A percentile compares a stretch with the other conserved stretches of the same genome.
These are phyloP conservation scores for Hygrophoropsis aurantiaca DNA, from an alignment of 768 basidiomycete genomes.

Conservation along the genomic window DNA sequence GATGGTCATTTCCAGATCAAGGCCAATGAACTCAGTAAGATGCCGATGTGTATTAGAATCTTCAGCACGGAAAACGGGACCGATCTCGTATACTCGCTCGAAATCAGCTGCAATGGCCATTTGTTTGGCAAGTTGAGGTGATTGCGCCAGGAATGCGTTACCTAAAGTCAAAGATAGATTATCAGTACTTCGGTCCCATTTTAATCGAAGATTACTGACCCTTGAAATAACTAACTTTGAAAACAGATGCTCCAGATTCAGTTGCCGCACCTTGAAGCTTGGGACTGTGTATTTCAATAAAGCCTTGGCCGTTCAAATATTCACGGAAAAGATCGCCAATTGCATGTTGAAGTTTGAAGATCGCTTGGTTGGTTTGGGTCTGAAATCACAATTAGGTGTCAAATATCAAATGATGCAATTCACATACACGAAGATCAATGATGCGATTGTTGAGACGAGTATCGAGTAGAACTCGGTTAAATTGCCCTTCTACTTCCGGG, in stretches of 20 bases:
- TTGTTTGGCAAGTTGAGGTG: constrained; percentile 96
- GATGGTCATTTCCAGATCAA: constrained; percentile 98
- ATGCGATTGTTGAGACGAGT: constrained; percentile 94
- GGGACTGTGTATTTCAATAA: constrained; percentile 95
- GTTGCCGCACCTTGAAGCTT: constrained; percentile 97
- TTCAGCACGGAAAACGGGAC: constrained; percentile 95
- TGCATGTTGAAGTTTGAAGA: constrained; percentile 90
- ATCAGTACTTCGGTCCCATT: background rate
- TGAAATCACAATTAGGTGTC: constrained; percentile 28
- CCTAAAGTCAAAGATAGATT: constrained; percentile 45
- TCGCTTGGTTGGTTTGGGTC: constrained; percentile 94
- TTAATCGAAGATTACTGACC: constrained; percentile 43
- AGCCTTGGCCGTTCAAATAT: constrained; percentile 69
- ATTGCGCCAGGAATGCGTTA: constrained; percentile 90
- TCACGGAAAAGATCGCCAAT: constrained; percentile 87
- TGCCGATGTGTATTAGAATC: constrained; percentile 97
- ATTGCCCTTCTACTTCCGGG: constrained; percentile 58
- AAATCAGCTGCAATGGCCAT: constrained; percentile 99
- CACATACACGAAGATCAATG: constrained; percentile 83
- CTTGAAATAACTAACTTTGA: constrained; percentile 98
- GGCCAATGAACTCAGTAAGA: constrained; percentile 96
- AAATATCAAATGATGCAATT: background rate
- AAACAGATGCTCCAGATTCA: constrained; percentile 94
- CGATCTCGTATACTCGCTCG: constrained; percentile 97
- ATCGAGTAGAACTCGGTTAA: constrained; percentile 83